Conservation (phyloP, 2,329 filamentous ascomycete species). For the Aspergillus oerlinghausenensis region DNA sequence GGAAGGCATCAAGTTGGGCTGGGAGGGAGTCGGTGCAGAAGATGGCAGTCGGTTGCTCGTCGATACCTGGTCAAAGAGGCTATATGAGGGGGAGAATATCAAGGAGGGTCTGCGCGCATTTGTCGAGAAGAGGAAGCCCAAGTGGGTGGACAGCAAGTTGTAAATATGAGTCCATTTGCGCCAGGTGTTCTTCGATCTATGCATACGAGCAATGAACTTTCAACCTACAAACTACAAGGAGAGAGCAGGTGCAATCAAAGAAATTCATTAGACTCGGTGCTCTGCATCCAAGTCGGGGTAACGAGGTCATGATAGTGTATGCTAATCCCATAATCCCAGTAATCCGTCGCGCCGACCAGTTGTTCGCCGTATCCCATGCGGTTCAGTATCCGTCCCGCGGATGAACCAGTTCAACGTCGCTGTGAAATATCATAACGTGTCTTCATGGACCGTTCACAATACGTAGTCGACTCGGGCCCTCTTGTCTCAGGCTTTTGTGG, state of each 20-base stretch:
- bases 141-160: conserved; percentile 50
- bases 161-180: conserved; percentile 11
- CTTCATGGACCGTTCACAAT: conserved; percentile 20
- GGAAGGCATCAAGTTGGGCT: conserved; percentile 66
- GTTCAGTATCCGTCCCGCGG: conserved; percentile 23
- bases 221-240: neutral
- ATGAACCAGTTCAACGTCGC: conserved; percentile 16
- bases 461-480: conserved; percentile 24
- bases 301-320: conserved; percentile 17
- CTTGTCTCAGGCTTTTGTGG: conserved; percentile 13
- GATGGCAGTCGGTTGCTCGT: conserved; percentile 56
- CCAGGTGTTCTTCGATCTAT: neutral
- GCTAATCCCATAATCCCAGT: conserved; percentile 16
- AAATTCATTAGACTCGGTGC: conserved; percentile 16
- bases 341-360: conserved; percentile 23
- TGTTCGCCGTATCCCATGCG: conserved; percentile 31
- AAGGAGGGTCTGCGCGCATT: conserved; percentile 70
- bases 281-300: conserved; percentile 14
- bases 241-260: conserved; percentile 3
- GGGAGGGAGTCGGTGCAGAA: conserved; percentile 64
- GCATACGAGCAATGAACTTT: neutral
- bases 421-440: conserved; percentile 8
- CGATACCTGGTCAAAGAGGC: conserved; percentile 54
- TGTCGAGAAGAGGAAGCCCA: conserved; percentile 67
- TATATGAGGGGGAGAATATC: conserved; percentile 67